phyloP scores from a whole-genome alignment of 1,139 yeast species.

The Blastobotrys indianensis region DNA sequence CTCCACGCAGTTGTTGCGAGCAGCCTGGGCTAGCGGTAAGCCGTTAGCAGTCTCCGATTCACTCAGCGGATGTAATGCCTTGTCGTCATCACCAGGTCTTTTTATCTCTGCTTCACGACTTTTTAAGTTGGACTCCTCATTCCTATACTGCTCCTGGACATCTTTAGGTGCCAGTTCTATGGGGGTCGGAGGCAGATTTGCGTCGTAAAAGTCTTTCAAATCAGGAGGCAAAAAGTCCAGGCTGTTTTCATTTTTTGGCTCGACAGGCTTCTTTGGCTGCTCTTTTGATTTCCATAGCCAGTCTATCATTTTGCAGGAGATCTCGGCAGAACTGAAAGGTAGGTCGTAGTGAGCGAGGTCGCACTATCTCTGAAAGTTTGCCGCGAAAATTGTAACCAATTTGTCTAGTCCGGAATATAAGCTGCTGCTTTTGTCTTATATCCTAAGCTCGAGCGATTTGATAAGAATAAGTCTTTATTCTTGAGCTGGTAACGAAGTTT shows the following conservation, averaged over 20 bases:
- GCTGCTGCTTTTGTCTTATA: too few species aligned
- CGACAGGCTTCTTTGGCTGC: background rate
- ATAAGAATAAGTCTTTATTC: too few species aligned
- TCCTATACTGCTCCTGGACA: constrained; percentile 6
- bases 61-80: constrained; percentile 12
- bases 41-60: constrained; percentile 5
- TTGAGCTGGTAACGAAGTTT: too few species aligned
- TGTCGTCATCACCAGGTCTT: constrained; percentile 1
- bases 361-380: too few species aligned
- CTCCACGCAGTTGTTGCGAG: constrained; percentile 33
- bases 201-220: constrained; percentile 18
- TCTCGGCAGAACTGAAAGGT: too few species aligned
- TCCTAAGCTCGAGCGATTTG: too few species aligned
- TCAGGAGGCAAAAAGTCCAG: constrained; percentile 17
- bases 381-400: too few species aligned
- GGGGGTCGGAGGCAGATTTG: constrained; percentile 22
- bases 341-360: too few species aligned
- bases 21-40: constrained; percentile 25
- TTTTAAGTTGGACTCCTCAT: constrained; percentile 4
- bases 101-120: background rate
- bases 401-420: too few species aligned
- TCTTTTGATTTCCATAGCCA: constrained; percentile 9
- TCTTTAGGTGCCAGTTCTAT: constrained; percentile 19
- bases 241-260: background rate
- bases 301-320: constrained; percentile 5